Evolutionary conservation across 2,329 filamentous ascomycete genomes (phyloP), one percentile per base, ranked within the genome.

Genomic region (Trichoderma sp.): DNA sequence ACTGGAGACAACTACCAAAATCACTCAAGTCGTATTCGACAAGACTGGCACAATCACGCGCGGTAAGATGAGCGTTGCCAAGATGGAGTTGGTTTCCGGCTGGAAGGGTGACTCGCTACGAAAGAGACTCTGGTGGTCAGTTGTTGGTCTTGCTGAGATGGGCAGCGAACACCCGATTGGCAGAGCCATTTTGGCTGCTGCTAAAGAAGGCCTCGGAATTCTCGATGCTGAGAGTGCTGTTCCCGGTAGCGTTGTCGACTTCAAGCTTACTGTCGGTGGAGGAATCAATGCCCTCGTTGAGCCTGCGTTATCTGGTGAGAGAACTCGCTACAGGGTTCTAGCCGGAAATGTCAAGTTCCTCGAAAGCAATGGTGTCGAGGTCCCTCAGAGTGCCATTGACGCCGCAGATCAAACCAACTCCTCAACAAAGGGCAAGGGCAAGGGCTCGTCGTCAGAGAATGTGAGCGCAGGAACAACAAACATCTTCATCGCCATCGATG

Each of bases 11-110:
- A 92, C 94, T 0, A 98, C 94, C 10, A 95, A 93, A 79, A 87
- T 98, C 73, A 96, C 90, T 1, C 91, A 97, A 74, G 87, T 98
- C 24, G 91, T 98, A 18, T 87, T 98, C 26, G 95, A 98, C 83
- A 98, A 98, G 86, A 98, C 95, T 1, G 95, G 95, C 34, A 98
- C 95, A 4, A 85, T 99, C 70, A 99, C 96, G 0, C 88, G 96
- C 74, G 96, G 96, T 56, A 96, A 94, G 80, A 98, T 99, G 94
- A 96, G 88, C 71, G 94, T 98, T 21, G 91, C 93, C 8, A 88
- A 90, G 69, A 84, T 87, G 26, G 89, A 87, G 60, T 84, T 95
- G 43, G 87, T 87, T 37, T 81, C 87, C 8, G 79, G 84, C 2
- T 98, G 95, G 95, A 84, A 86, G 54, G 85, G 85, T 28, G 89